Base-by-base conservation (phyloP, 805 yeast species). In the Candida takata region DNA sequence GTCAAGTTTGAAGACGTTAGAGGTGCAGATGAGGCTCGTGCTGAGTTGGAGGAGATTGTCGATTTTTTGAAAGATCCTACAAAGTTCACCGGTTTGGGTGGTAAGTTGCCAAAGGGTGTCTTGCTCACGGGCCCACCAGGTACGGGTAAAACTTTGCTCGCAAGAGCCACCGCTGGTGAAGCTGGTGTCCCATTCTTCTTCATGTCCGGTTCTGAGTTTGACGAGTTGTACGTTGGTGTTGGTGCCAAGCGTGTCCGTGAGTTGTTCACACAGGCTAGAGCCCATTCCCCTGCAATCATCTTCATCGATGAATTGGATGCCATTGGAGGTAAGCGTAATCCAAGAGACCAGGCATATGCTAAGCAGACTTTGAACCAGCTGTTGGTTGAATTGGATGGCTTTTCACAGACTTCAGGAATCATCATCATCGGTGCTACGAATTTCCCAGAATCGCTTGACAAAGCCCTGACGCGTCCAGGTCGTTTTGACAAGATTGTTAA, bases 231-330 rank as follows among this genome's bases (percentile, higher is more conserved):
- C 54, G 98, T 92, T 15, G 99, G 99, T 58, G 97, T 94, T 31
- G 99, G 99, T 57, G 98, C 99, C 36, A 90, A 88, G 61, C 76
- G 98, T 55, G 94, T 92, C 37, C 80, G 99, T 50, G 98, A 94
- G 54, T 71, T 92, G 45, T 92, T 92, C 53, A 65, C 79, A 6
- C 95, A 92, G 48, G 99, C 99, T 5, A 72, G 97, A 50, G 85
- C 87, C 23, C 82, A 87, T 55, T 87, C 96, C 0, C 99, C 99
- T 2, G 96, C 97, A 2, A 92, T 92, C 45, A 84, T 92, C 38
- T 92, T 92, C 61, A 90, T 92, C 51, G 99, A 92, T 64, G 99
- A 92, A 64, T 72, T 92, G 54, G 99, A 92, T 67, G 98, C 98
- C 20, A 86, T 92, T 68, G 99, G 98, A 61, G 96, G 96, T 32